phyloP scores from a whole-genome alignment of 768 basidiomycete genomes.

The Fistulinella prunicolor region DNA sequence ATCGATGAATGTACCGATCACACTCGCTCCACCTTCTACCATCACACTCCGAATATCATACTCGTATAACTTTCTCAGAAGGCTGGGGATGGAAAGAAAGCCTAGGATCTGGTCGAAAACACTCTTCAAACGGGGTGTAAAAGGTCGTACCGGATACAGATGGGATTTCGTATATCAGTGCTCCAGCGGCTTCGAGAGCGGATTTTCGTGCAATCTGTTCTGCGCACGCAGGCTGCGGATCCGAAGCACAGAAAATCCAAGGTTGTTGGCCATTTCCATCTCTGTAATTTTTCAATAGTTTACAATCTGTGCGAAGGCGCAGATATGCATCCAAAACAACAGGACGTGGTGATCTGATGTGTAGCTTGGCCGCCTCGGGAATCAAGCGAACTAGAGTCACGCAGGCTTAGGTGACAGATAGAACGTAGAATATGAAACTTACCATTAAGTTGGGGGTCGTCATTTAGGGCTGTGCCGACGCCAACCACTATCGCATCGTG shows the following conservation, averaged over 20 bases:
- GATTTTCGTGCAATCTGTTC: slow-evolving; percentile 35
- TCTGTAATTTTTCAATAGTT: slow-evolving; percentile 64
- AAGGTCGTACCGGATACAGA: slow-evolving; percentile 35
- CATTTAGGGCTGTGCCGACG: slow-evolving; percentile 84
- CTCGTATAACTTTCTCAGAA: slow-evolving; percentile 52
- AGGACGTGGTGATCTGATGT: slow-evolving; percentile 64
- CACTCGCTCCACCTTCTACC: slow-evolving; percentile 90
- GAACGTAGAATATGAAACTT: slow-evolving; percentile 21
- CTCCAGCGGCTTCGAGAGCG: slow-evolving; percentile 64
- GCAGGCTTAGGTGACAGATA: neutral
- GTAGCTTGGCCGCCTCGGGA: slow-evolving; percentile 36
- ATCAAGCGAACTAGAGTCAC: slow-evolving; percentile 51
- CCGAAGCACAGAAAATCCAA: slow-evolving; percentile 60
- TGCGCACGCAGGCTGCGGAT: neutral
- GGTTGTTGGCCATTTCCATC: slow-evolving; percentile 61
- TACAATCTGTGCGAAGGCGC: slow-evolving; percentile 63
- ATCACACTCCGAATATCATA: slow-evolving; percentile 74
- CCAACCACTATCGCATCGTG: slow-evolving; percentile 94
- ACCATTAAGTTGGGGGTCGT: slow-evolving; percentile 96
- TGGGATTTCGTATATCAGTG: slow-evolving; percentile 54
- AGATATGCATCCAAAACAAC: slow-evolving; percentile 79
- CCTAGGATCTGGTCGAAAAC: slow-evolving; percentile 23
- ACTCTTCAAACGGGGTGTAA: neutral
- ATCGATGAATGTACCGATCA: slow-evolving; percentile 58
- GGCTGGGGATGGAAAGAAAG: slow-evolving; percentile 40